These are phyloP conservation scores for Paraphoma sp. DNA, from an alignment of 2,329 filamentous ascomycete genomes.

Conservation along the genomic window DNA sequence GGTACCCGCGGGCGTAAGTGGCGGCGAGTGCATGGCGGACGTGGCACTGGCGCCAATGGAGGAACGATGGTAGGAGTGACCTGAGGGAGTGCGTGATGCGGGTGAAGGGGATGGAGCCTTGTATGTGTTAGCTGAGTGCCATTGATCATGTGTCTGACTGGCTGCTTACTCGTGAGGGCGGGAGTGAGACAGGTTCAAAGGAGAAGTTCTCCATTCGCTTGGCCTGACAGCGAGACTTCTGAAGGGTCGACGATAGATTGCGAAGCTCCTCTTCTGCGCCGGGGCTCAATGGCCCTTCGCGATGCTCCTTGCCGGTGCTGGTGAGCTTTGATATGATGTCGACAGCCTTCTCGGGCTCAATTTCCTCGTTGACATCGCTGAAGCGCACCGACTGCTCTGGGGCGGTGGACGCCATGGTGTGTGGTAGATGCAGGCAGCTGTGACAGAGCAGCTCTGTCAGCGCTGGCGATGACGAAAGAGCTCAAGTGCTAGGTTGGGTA, in stretches of 20 bases:
- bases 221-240: slow-evolving; percentile 79
- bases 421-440: slow-evolving; percentile 1
- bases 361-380: slow-evolving; percentile 48
- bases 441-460: slow-evolving; percentile 15
- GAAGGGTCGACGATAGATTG: slow-evolving; percentile 74
- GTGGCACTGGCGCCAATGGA: slow-evolving; percentile 72
- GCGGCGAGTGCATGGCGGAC: slow-evolving; percentile 82
- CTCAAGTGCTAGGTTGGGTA: slow-evolving; percentile 21
- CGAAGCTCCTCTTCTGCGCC: slow-evolving; percentile 69
- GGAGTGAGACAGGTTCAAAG: slow-evolving; percentile 90
- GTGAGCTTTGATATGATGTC: slow-evolving; percentile 42
- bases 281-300: slow-evolving; percentile 43
- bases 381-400: slow-evolving; percentile 48
- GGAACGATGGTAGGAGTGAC: slow-evolving; percentile 56
- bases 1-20: slow-evolving; percentile 85
- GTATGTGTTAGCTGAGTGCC: slow-evolving; percentile 29
- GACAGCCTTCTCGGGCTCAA: slow-evolving; percentile 42
- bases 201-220: slow-evolving; percentile 83
- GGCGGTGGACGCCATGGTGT: slow-evolving; percentile 35
- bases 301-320: slow-evolving; percentile 21
- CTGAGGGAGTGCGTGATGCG: slow-evolving; percentile 53
- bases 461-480: slow-evolving; percentile 28
- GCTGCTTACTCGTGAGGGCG: slow-evolving; percentile 76
- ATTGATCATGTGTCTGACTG: slow-evolving; percentile 5
- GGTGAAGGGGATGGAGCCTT: slow-evolving; percentile 57